Base-by-base conservation (phyloP, 768 basidiomycete genomes). In the Strobilomyces confusus region DNA sequence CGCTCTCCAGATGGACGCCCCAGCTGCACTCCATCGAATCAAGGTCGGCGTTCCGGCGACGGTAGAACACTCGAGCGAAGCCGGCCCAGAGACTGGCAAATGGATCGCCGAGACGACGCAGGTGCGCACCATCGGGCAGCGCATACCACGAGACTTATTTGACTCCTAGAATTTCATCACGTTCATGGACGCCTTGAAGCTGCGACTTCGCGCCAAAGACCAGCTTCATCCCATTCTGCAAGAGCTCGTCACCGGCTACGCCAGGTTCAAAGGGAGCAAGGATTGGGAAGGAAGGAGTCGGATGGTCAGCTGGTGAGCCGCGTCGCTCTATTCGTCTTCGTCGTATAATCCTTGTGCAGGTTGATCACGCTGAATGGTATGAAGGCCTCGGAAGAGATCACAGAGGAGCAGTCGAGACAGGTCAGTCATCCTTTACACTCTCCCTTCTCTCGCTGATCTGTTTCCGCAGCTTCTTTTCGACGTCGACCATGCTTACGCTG, bases 61-160 rank as follows among this genome's bases (percentile, higher is more conserved):
- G 0, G 89, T 97, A 4, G 95, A 98, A 67, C 95, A 98, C 69
- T 90, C 91, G 13, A 88, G 89, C 42, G 93, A 94, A 68, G 88
- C 88, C 9, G 92, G 91, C 1, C 89, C 88, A 12, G 95, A 98
- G 71, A 92, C 91, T 0, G 89, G 90, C 33, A 97, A 98, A 70
- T 94, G 91, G 89, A 92, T 99, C 23, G 95, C 95, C 9, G 92
- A 98, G 70, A 98, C 95, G 6, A 98, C 95, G 0, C 92, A 95
- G 80, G 95, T 91, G 33, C 43, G 70, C 62, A 14, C 13, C 8
- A 43, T 37, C 38, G 12, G n/a, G 20, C 14, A 6, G 22, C 1
- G 2, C 19, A 33, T 47, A 23, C 7, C 0, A 33, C 23, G n/a
- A 20, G 2, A 14, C 12, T 17, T 17, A 9, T 36, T 22, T 14